Conservation (phyloP, 2,329 filamentous ascomycete species). For the Orbilia oligospora region DNA sequence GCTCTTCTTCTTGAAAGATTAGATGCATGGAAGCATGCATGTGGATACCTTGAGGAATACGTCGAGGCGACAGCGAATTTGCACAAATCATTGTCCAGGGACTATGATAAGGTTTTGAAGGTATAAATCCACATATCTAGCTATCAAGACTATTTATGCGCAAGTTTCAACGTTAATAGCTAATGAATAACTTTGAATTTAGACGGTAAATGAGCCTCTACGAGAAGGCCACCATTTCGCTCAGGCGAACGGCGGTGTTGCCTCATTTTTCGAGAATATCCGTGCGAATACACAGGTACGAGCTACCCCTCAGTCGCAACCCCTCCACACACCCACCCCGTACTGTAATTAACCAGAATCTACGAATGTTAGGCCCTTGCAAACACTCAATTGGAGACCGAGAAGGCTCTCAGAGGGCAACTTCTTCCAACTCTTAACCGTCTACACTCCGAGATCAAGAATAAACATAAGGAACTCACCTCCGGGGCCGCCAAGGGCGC, state of each 20-base stretch:
- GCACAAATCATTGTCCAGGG: constrained; percentile 86
- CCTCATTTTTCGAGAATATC: constrained; percentile 94
- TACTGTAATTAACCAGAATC: constrained; percentile 32
- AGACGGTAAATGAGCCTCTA: constrained; percentile 88
- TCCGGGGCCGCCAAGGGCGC: constrained; percentile 84
- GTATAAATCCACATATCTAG: constrained; percentile 66
- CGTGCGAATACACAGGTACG: constrained; percentile 84
- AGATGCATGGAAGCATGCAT: constrained; percentile 95
- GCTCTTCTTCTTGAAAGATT: constrained; percentile 87
- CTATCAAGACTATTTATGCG: background rate
- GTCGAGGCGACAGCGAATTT: constrained; percentile 86
- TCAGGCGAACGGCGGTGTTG: constrained; percentile 85
- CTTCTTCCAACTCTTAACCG: constrained; percentile 91
- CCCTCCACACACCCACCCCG: background rate
- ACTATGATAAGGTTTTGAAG: constrained; percentile 96
- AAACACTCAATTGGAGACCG: constrained; percentile 90
- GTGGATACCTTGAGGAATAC: constrained; percentile 92
- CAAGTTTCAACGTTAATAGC: background rate
- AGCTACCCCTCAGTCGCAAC: background rate
- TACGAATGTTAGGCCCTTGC: constrained; percentile 76
- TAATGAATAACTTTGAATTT: constrained; percentile 19
- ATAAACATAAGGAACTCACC: constrained; percentile 90
- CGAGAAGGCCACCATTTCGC: constrained; percentile 92
- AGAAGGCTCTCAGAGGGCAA: constrained; percentile 87
- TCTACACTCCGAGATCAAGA: constrained; percentile 95